Percentiles rank a stretch among this genome's conserved stretches.
Evolutionary conservation across 371 early-diverging fungal species (phyloP).

Genomic region (Rhizomucor miehei): DNA sequence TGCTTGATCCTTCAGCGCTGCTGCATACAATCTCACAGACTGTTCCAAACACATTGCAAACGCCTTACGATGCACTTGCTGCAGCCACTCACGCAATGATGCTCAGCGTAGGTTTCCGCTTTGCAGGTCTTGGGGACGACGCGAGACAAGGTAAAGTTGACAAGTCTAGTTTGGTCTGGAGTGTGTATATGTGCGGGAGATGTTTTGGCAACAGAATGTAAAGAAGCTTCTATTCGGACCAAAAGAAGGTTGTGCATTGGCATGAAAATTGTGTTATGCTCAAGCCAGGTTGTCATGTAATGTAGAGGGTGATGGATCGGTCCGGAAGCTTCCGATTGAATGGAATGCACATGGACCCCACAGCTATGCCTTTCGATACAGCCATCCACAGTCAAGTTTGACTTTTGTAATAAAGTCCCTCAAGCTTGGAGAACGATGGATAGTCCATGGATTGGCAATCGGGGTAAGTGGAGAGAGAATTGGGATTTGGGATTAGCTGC

Average conservation of each 20-base stretch:
- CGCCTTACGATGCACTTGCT: slow-evolving; percentile 55
- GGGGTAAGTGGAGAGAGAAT: slow-evolving; percentile 43
- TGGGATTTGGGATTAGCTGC: background rate
- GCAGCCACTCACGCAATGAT: slow-evolving; percentile 59
- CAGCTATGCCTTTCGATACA: slow-evolving; percentile 65
- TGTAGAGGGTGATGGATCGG: slow-evolving; percentile 35
- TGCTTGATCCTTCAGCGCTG: slow-evolving; percentile 38
- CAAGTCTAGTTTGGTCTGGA: slow-evolving; percentile 3
- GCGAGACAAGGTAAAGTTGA: slow-evolving; percentile 38
- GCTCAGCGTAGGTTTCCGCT: slow-evolving; percentile 57
- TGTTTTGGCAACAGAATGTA: background rate
- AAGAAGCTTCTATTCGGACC: too few relatives aligned
- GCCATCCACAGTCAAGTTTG: slow-evolving; percentile 66
- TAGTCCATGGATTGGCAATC: slow-evolving; percentile 66
- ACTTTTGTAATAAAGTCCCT: slow-evolving; percentile 71
- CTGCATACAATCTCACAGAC: slow-evolving; percentile 27
- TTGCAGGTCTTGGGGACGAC: slow-evolving; percentile 64
- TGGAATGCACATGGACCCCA: slow-evolving; percentile 61
- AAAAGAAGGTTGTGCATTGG: too few relatives aligned
- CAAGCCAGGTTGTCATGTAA: slow-evolving; percentile 5
- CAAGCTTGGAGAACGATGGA: slow-evolving; percentile 57
- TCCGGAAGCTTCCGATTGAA: slow-evolving; percentile 36
- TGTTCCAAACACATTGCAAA: slow-evolving; percentile 24
- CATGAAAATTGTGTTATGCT: background rate
- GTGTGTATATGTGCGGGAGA: background rate